Evolutionary conservation across 805 yeast genomes (phyloP).

Genomic region (Teunomyces pallodes): DNA sequence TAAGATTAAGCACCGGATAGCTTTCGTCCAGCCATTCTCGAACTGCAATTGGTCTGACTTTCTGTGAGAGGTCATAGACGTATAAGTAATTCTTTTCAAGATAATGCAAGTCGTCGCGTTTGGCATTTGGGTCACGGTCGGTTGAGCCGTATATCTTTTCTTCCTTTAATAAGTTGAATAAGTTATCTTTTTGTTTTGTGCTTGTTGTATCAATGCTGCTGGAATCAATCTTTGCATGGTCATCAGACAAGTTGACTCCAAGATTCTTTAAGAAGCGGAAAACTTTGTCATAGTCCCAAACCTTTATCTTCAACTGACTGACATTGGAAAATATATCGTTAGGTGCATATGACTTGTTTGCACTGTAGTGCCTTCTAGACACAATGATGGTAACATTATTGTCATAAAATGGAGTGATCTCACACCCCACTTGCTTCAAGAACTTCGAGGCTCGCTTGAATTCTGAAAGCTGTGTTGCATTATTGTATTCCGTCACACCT

Average conservation of each 20-base stretch:
- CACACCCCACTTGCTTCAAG: conserved; percentile 49
- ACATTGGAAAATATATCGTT: conserved; percentile 71
- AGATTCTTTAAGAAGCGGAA: conserved; percentile 71
- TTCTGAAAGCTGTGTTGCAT: conserved; percentile 34
- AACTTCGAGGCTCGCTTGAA: conserved; percentile 43
- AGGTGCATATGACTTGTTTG: conserved; percentile 40
- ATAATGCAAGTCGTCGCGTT: conserved; percentile 79
- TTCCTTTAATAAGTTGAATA: conserved; percentile 62
- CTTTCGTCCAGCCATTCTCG: conserved; percentile 69
- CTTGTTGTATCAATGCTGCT: not conserved
- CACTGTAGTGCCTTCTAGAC: conserved; percentile 54
- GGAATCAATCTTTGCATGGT: conserved; percentile 3
- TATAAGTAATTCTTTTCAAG: conserved; percentile 70
- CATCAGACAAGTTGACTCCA: conserved; percentile 25
- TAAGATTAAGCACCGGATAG: conserved; percentile 56
- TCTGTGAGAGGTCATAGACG: conserved; percentile 77
- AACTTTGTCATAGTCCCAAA: conserved; percentile 88
- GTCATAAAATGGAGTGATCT: conserved; percentile 45
- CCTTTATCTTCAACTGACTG: conserved; percentile 58
- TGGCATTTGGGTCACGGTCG: conserved; percentile 84
- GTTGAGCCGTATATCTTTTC: conserved; percentile 85
- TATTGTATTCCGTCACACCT: conserved; percentile 37
- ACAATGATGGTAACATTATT: conserved; percentile 73
- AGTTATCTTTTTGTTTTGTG: conserved; percentile 16
- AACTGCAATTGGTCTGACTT: conserved; percentile 73